Evolutionary conservation across 2,329 filamentous ascomycete genomes (phyloP), one percentile per base, ranked within the genome.

Genomic region (Phyllosticta capitalensis): DNA sequence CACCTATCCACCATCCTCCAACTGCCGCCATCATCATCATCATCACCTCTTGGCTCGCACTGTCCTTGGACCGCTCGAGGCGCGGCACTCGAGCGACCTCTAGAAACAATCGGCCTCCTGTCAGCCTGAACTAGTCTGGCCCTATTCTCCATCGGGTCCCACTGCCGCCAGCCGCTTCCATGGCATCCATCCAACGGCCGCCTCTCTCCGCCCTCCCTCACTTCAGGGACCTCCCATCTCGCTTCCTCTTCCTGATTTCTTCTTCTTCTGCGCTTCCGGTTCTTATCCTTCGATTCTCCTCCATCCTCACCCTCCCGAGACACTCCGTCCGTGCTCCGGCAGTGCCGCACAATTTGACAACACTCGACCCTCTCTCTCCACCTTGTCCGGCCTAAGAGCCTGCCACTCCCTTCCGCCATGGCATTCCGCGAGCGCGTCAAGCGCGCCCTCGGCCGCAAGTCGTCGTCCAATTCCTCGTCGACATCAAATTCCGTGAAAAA

Each of bases 361-460:
- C 56, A 51, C 49, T 51, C 20, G 38, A 30, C 38, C n/a, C 17
- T n/a, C 38, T 45, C 38, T 45, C 38, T 45, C 14, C 33, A 38
- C 10, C 24, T 38, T 45, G 38, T 45, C 38, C 55, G 38, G 38
- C 55, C 38, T 61, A 20, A 54, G 30, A 54, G 50, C 49, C 59
- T 54, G 28, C 57, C 45, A 24, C 51, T 33, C 50, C 21, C 20
- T 45, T 19, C 5, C 20, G 70, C 65, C 63, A 79, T 79, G 77
- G 70, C 74, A 45, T 72, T 80, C 63, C 76, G 77, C 61, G 76
- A 75, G 63, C 73, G 73, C 65, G 69, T 78, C 61, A 76, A 74
- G 65, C 71, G 73, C 54, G 73, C 75, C 59, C 75, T 80, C 68
- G 68, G 72, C 64, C 64, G 67, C 64, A 67, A 66, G 54, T 69